Percentiles rank a stretch among this genome's conserved stretches.
phyloP scores from a whole-genome alignment of 306 rosid species.

The Oxytropis ochrocephala region DNA sequence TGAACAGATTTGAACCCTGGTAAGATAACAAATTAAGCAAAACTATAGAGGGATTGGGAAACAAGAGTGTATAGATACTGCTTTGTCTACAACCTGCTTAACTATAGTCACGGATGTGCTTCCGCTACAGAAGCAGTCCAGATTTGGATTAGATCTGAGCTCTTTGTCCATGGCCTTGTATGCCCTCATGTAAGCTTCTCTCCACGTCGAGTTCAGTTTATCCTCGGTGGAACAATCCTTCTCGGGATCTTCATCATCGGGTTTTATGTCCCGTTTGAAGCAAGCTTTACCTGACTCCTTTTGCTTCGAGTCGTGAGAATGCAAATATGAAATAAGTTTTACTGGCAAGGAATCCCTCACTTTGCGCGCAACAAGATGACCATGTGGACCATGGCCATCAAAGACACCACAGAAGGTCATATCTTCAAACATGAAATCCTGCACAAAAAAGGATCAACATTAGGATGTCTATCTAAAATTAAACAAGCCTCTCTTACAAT shows the following conservation, averaged over 20 bases:
- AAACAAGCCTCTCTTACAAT: not conserved
- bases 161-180: conserved; percentile 98
- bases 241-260: conserved; percentile 49
- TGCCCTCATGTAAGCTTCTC: conserved; percentile 85
- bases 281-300: conserved; percentile 54
- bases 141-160: conserved; percentile 83
- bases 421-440: conserved; percentile 95
- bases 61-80: not conserved
- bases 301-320: conserved; percentile 60
- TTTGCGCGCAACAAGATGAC: conserved; percentile 93
- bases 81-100: conserved; percentile 65
- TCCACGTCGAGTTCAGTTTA: conserved; percentile 53
- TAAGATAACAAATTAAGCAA: conserved; percentile 28
- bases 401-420: conserved; percentile 83
- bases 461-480: conserved; percentile 17
- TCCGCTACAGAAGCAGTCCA: conserved; percentile 98
- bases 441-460: conserved; percentile 21
- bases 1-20: conserved; percentile 87
- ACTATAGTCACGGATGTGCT: conserved; percentile 89
- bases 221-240: conserved; percentile 59
- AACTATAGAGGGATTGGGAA: conserved; percentile 7
- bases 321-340: conserved; percentile 75
- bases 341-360: conserved; percentile 86
- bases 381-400: conserved; percentile 97
- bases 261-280: conserved; percentile 49